These are phyloP conservation scores for Eimeria brunetti DNA, from an alignment of 169 alveolate species.

Conservation along the genomic window DNA sequence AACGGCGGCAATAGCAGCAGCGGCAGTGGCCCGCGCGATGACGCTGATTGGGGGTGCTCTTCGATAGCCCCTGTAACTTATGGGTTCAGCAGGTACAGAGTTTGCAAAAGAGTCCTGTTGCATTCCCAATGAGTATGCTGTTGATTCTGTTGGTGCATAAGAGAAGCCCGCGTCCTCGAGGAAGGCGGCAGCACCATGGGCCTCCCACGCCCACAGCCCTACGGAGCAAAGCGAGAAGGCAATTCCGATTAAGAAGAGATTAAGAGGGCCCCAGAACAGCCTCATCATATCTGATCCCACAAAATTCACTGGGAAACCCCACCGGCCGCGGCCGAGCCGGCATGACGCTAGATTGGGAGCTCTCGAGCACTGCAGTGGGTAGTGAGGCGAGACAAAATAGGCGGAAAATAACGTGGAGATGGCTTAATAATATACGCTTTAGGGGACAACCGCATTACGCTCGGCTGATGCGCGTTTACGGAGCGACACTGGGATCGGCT, in stretches of 20 bases:
- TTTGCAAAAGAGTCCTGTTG: background rate
- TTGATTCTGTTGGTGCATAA: background rate
- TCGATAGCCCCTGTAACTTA: background rate
- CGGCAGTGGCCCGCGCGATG: background rate
- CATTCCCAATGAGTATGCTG: background rate
- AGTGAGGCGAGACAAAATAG: background rate
- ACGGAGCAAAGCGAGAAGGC: background rate
- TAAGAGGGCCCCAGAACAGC: background rate
- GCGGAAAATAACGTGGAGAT: background rate
- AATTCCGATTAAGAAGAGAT: background rate
- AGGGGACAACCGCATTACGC: background rate
- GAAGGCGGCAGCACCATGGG: constrained; percentile 9
- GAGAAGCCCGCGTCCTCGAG: background rate
- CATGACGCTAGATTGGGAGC: background rate
- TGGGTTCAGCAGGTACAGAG: background rate
- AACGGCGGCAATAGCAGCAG: background rate
- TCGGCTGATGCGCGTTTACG: background rate
- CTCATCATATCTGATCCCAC: constrained; percentile 4
- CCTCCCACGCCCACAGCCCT: constrained; percentile 4
- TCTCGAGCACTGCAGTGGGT: background rate
- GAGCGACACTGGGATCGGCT: background rate
- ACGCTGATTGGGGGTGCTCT: background rate
- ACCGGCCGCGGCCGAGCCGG: constrained; percentile 15
- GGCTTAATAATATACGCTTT: background rate
- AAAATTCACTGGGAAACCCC: background rate